A percentile compares a stretch with the other conserved stretches of the same genome.
phyloP scores from a whole-genome alignment of 768 basidiomycete genomes.

The Russula griseocarnosa region DNA sequence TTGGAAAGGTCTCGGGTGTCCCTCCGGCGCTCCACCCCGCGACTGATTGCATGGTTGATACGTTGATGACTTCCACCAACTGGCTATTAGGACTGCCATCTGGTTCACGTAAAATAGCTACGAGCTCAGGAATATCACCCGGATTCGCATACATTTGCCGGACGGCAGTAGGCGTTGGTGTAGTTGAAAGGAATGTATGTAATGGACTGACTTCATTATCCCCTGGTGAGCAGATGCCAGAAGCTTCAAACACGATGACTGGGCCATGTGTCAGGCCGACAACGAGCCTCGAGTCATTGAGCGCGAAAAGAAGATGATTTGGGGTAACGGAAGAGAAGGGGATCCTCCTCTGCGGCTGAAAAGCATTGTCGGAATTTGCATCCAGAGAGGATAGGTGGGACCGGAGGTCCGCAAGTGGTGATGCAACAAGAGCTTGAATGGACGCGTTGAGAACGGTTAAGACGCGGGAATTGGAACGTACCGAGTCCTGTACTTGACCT shows the following conservation, averaged over 20 bases:
- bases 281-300: conserved; percentile 55
- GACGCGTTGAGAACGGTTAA: conserved; percentile 5
- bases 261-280: conserved; percentile 58
- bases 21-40: conserved; percentile 54
- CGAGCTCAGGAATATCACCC: conserved; percentile 51
- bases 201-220: conserved; percentile 44
- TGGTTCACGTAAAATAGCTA: conserved; percentile 54
- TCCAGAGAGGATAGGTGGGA: conserved; percentile 46
- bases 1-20: conserved; percentile 49
- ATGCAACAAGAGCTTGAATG: conserved; percentile 53
- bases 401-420: conserved; percentile 59
- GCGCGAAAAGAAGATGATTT: conserved; percentile 53
- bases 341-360: conserved; percentile 52
- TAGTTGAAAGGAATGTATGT: conserved; percentile 45
- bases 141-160: conserved; percentile 64
- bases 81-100: conserved; percentile 33
- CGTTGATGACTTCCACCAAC: conserved; percentile 59
- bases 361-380: conserved; percentile 39
- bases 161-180: conserved; percentile 38
- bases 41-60: conserved; percentile 44
- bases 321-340: conserved; percentile 48
- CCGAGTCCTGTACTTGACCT: conserved; percentile 35
- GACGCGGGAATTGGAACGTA: conserved; percentile 26
- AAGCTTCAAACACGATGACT: conserved; percentile 56
- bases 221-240: conserved; percentile 47